These are phyloP conservation scores for Talaromyces sp. DNA, from an alignment of 2,329 filamentous ascomycete species.

Conservation along the genomic window DNA sequence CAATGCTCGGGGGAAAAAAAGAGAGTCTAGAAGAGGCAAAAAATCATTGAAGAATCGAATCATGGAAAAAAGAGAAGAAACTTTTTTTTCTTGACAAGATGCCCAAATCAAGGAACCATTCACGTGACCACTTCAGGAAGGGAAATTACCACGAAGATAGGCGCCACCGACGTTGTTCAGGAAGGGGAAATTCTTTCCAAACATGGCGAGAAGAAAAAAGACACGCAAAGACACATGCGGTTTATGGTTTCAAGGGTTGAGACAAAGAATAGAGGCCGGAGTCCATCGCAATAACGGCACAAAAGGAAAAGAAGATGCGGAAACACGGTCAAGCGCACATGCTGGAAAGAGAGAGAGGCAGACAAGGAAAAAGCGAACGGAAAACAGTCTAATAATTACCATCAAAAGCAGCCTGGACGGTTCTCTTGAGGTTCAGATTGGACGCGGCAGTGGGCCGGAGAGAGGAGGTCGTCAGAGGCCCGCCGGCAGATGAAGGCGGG, in stretches of 20 bases:
- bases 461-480: conserved; percentile 32
- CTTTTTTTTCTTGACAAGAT: not conserved
- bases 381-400: conserved; percentile 32
- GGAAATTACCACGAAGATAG: conserved; percentile 40
- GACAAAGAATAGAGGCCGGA: conserved; percentile 10
- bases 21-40: conserved; percentile 9
- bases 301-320: conserved; percentile 12
- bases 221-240: not conserved
- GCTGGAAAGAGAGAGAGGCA: conserved; percentile 11
- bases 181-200: conserved; percentile 36
- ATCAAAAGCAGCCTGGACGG: conserved; percentile 41
- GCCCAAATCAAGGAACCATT: conserved; percentile 14
- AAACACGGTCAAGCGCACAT: conserved; percentile 8
- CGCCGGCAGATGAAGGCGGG: conserved; percentile 33
- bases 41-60: not conserved
- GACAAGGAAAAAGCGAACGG: conserved; percentile 7
- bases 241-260: not conserved
- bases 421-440: conserved; percentile 38
- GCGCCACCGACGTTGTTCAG: conserved; percentile 32
- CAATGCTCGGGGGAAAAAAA: conserved; percentile 11
- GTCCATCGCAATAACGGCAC: conserved; percentile 12
- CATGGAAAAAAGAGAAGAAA: not conserved
- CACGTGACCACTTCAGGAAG: conserved; percentile 14
- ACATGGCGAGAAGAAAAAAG: conserved; percentile 26
- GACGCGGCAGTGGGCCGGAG: conserved; percentile 27